These are phyloP conservation scores for Aquilaria sinensis DNA, from an alignment of 345 rosid genomes.

Conservation along the genomic window DNA sequence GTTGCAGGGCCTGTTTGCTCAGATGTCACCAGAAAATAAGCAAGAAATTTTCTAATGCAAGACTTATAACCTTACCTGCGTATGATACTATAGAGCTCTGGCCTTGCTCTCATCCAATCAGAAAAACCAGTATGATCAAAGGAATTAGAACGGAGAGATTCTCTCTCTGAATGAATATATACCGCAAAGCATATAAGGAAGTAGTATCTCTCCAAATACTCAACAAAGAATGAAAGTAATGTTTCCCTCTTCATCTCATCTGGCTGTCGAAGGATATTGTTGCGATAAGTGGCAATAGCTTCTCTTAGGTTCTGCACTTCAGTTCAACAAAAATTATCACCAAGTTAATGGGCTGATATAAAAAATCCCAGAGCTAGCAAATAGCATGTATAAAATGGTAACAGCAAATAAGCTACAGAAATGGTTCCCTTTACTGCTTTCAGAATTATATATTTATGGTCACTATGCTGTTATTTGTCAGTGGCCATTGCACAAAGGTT, in stretches of 20 bases:
- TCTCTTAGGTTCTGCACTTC: constrained; percentile 87
- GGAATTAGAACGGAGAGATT: constrained; percentile 70
- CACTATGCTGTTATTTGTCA: no score
- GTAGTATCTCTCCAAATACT: constrained; percentile 98
- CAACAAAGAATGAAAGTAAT: constrained; percentile 86
- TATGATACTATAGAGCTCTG: constrained; percentile 90
- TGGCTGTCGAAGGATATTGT: constrained; percentile 82
- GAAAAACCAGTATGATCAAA: constrained; percentile 71
- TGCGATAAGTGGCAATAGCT: constrained; percentile 89
- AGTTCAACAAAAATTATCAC: neutral
- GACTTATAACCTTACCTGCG: constrained; percentile 57
- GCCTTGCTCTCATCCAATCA: constrained; percentile 99
- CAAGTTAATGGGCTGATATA: neutral
- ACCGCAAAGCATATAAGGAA: constrained; percentile 97
- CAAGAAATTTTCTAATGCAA: neutral
- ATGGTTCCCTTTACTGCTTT: no score
- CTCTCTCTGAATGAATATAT: constrained; percentile 90
- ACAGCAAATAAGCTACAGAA: no score
- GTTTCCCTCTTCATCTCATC: constrained; percentile 99
- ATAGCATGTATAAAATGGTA: no score
- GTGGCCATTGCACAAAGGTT: neutral
- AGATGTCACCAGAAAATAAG: constrained; percentile 1
- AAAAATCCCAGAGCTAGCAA: no score
- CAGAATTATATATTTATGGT: no score
- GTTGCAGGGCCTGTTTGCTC: no score